Conservation (phyloP, 768 basidiomycete species). For the Suillus weaverae region DNA sequence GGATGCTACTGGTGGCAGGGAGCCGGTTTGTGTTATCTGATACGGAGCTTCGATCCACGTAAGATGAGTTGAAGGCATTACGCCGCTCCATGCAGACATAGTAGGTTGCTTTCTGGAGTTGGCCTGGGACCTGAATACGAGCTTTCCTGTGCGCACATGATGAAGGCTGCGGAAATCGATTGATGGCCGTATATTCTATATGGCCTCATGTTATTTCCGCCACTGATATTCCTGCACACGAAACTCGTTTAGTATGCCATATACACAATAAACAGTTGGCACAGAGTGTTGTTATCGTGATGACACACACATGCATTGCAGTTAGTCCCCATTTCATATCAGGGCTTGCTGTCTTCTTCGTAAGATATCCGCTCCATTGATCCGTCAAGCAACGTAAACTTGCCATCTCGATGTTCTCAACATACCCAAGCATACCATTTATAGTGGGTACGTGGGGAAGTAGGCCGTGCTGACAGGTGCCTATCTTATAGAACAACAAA, state of each 20-base stretch:
- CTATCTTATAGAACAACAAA: not conserved
- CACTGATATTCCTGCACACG: not conserved
- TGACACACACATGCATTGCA: not conserved
- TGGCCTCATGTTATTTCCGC: not conserved
- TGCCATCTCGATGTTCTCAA: not conserved
- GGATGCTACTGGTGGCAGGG: not conserved
- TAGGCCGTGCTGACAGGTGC: not conserved
- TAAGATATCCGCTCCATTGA: too few species aligned
- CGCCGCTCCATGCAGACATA: too few species aligned
- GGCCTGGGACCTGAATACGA: not conserved
- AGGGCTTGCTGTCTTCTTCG: not conserved
- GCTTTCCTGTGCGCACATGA: not conserved
- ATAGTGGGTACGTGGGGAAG: not conserved
- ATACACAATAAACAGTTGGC: not conserved
- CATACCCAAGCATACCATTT: not conserved
- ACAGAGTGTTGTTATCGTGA: not conserved
- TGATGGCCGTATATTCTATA: not conserved
- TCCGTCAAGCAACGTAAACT: not conserved
- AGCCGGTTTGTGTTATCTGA: not conserved
- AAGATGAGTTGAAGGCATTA: not conserved
- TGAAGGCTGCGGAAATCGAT: not conserved
- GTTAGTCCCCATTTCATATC: too few species aligned
- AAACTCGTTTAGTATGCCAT: not conserved
- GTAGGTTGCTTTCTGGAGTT: not conserved
- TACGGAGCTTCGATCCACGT: not conserved